These are phyloP conservation scores for Yarrowia divulgata DNA, from an alignment of 805 yeast species.

Conservation along the genomic window DNA sequence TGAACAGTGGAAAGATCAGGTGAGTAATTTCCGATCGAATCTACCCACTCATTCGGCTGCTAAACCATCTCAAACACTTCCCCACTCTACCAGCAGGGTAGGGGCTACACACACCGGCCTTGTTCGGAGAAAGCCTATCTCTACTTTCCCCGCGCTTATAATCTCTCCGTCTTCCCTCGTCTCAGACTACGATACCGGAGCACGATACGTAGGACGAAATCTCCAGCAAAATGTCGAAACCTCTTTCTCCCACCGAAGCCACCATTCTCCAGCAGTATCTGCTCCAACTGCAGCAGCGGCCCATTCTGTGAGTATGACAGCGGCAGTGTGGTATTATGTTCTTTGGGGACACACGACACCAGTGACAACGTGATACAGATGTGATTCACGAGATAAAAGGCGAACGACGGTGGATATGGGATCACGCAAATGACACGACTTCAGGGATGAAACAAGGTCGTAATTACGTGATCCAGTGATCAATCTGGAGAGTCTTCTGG, in stretches of 20 bases:
- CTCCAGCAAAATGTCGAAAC: slow-evolving; percentile 10
- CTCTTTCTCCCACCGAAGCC: slow-evolving; percentile 37
- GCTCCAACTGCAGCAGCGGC: slow-evolving; percentile 46
- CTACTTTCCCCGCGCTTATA: slow-evolving; percentile 31
- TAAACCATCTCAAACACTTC: slow-evolving; percentile 2
- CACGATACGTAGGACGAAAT: no score
- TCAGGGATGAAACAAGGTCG: no score
- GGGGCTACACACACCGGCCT: slow-evolving; percentile 11
- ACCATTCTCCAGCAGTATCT: slow-evolving; percentile 45
- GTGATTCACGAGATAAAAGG: no score
- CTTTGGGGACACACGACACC: background rate
- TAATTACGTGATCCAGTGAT: no score
- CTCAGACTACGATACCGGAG: background rate
- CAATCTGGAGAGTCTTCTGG: no score
- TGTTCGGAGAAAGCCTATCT: slow-evolving; percentile 34
- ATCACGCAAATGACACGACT: no score
- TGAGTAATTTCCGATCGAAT: no score
- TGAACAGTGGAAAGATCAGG: no score
- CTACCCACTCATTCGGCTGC: background rate
- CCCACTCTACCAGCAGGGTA: slow-evolving; percentile 30
- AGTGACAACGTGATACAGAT: no score
- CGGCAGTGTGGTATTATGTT: no score
- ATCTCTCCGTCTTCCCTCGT: slow-evolving; percentile 13
- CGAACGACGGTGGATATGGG: no score
- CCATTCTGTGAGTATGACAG: slow-evolving; percentile 45